Base-by-base conservation (phyloP, 73 alveolate genomes). In the Tetrahymena thermophila region DNA sequence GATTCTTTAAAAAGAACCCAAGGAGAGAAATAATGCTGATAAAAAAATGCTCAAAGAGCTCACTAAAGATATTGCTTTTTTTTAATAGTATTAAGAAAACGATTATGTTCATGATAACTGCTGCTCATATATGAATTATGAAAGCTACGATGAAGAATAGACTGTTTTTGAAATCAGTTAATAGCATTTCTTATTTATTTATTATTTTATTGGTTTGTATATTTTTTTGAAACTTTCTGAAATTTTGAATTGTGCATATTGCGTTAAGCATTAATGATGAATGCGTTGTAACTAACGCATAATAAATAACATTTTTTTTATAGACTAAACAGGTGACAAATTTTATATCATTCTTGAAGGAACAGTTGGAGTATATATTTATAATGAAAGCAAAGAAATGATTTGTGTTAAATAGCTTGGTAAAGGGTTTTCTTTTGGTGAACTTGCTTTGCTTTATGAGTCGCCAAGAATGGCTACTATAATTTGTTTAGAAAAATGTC, bases 381-480 rank as follows among this genome's bases (percentile, higher is more conserved):
- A 71, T 71, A 71, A 71, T 71, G 89, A 71, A 31, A 71, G 89
- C 89, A 71, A n/a, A 25, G 89, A 71, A 34, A n/a, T 71, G 40
- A 71, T 71, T 71, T 71, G 89, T 31, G 89, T 71, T 16, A 71
- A 71, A 34, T 28, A 71, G 37, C 31, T 71, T 11, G 37, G 35
- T n/a, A 42, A 42, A 38, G 94, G 94, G 11, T 42, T 28, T 40
- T 85, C 94, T 3, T 85, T 85, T 43, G 94, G 94, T n/a, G 94
- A 85, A 40, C 34, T 85, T 19, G 94, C 94, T 9, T 35, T 85
- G 25, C 83, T 85, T 25, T 42, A 85, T 42, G 94, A 85, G 23
- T 40, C 94, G 9, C 94, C 94, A 85, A 85, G 94, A 85, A 85
- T 42, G 85, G 94, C 94, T 40, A 28, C 94, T 42, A 85, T 85